These are phyloP conservation scores for Schizonepeta tenuifolia DNA, from an alignment of 257 asterid genomes.

Conservation along the genomic window DNA sequence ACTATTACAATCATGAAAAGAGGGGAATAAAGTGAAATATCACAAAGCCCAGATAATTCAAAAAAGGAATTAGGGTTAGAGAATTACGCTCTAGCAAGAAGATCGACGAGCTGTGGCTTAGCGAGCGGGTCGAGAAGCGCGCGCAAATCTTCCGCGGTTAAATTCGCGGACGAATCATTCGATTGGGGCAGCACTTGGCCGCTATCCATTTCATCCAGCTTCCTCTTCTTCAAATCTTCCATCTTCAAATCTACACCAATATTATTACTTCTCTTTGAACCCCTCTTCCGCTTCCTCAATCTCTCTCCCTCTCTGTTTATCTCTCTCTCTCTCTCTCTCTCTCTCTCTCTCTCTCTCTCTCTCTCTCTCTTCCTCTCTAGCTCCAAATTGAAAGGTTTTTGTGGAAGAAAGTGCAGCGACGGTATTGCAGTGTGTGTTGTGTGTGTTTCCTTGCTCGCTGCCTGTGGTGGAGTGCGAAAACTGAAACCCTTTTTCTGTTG, in stretches of 20 bases:
- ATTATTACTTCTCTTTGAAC: background rate
- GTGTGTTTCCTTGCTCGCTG: background rate
- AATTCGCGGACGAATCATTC: constrained; percentile 38
- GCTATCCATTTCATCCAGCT: constrained; percentile 56
- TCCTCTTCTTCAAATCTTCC: constrained; percentile 85
- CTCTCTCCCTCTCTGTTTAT: too few relatives aligned
- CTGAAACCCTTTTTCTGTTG: constrained; percentile 33
- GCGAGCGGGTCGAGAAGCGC: constrained; percentile 78
- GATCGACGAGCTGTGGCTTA: constrained; percentile 78
- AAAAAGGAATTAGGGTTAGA: constrained; percentile 17
- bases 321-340: background rate
- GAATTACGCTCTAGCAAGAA: constrained; percentile 70
- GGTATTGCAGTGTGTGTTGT: constrained; percentile 1
- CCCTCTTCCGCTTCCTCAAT: background rate
- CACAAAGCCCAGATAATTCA: background rate
- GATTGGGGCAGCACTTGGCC: constrained; percentile 41
- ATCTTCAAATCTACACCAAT: constrained; percentile 36
- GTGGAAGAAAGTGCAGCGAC: background rate
- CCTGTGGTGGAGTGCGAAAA: constrained; percentile 12
- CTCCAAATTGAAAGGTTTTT: background rate
- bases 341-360: background rate
- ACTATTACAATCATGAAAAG: background rate
- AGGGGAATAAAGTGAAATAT: background rate
- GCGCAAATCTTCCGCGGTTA: constrained; percentile 61
- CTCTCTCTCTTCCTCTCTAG: background rate